Percentiles rank a stretch among this genome's conserved stretches.
These are phyloP conservation scores for Musa acuminata DNA, from an alignment of 176 grass and related monocot genomes.

Conservation along the genomic window DNA sequence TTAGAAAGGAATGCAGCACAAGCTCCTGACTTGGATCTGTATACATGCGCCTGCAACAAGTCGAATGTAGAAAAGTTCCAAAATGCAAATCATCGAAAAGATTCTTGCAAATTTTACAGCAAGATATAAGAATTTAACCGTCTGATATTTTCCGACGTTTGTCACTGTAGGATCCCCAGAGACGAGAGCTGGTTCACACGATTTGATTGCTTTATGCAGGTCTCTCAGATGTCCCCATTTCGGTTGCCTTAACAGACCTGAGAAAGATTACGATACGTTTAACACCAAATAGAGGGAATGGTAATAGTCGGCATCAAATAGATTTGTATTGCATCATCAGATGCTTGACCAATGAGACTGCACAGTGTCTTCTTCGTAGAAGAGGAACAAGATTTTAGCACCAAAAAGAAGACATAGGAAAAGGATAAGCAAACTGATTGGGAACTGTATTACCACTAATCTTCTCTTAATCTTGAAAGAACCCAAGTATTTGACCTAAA, in stretches of 20 bases:
- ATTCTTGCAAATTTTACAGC: not conserved
- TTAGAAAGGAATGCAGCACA: conserved; percentile 84
- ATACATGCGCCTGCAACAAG: conserved; percentile 58
- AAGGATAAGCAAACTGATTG: too few species aligned
- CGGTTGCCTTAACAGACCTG: conserved; percentile 73
- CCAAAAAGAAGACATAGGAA: conserved; percentile 18
- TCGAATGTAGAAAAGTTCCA: not conserved
- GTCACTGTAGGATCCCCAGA: conserved; percentile 49
- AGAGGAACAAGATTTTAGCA: conserved; percentile 57
- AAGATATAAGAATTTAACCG: conserved; percentile 29
- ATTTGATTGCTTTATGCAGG: conserved; percentile 89
- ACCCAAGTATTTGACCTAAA: too few species aligned
- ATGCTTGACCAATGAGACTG: not conserved
- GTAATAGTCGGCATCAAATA: not conserved
- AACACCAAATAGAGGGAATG: not conserved
- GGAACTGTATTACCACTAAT: too few species aligned
- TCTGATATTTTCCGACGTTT: conserved; percentile 49
- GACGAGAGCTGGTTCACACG: conserved; percentile 46
- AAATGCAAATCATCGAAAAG: not conserved
- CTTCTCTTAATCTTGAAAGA: too few species aligned
- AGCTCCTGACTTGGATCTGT: conserved; percentile 48
- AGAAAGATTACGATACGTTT: not conserved
- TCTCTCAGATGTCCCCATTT: conserved; percentile 97
- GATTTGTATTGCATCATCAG: conserved; percentile 59
- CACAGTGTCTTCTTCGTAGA: too few species aligned